Evolutionary conservation across 2,329 filamentous ascomycete genomes (phyloP).

Genomic region (Nothopassalora personata): DNA sequence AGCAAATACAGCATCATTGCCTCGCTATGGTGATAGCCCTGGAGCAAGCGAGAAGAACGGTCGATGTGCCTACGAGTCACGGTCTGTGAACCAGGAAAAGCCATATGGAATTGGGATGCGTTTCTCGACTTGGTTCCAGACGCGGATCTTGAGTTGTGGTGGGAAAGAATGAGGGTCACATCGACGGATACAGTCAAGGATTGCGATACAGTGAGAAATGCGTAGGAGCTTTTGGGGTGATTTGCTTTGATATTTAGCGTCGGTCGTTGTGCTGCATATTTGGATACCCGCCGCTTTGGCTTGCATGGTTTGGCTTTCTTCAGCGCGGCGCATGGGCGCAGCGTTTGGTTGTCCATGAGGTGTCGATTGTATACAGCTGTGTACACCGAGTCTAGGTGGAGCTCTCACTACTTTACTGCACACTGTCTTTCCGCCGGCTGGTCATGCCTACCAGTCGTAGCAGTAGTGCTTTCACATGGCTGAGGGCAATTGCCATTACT

Average conservation of each 20-base stretch:
- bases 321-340: not conserved
- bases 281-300: not conserved
- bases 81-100: conserved; percentile 1
- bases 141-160: conserved; percentile 49
- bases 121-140: conserved; percentile 54
- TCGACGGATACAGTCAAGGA: not conserved
- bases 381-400: not conserved
- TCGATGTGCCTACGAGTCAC: conserved; percentile 2
- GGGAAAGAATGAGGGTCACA: not conserved
- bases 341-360: not conserved
- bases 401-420: not conserved
- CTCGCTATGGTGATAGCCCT: conserved; percentile 21
- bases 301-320: not conserved
- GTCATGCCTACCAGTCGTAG: not conserved
- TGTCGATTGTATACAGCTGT: not conserved
- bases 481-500: no score
- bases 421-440: not conserved
- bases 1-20: conserved; percentile 21
- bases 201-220: not conserved
- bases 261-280: not conserved
- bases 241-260: not conserved
- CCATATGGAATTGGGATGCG: conserved; percentile 42
- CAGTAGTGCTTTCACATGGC: not conserved
- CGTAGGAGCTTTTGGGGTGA: not conserved
- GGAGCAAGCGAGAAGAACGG: conserved; percentile 15